phyloP scores from a whole-genome alignment of 106 monocot species.

The Acanthochlamys bracteata region DNA sequence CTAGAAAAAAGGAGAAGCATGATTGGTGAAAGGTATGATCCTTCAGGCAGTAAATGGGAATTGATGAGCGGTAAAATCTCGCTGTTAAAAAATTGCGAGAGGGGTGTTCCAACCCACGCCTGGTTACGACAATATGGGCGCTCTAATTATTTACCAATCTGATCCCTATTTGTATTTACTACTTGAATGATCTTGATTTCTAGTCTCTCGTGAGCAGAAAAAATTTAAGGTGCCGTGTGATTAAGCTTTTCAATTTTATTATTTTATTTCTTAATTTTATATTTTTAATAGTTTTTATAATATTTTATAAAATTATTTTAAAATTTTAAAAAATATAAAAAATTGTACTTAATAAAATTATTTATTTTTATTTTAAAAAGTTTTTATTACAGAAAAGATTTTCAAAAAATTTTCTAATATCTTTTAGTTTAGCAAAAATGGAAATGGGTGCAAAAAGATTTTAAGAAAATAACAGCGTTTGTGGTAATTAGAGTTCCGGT shows the following conservation, averaged over 20 bases:
- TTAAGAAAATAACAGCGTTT: no score
- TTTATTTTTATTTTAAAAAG: background rate
- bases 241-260: background rate
- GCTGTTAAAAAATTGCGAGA: slow-evolving; percentile 20
- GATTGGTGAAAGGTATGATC: slow-evolving; percentile 9
- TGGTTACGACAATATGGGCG: slow-evolving; percentile 28
- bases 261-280: background rate
- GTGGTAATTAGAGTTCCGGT: no score
- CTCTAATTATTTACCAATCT: slow-evolving; percentile 13
- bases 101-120: slow-evolving; percentile 21
- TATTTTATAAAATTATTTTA: background rate
- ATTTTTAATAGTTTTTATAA: background rate
- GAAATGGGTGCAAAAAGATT: no score
- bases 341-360: background rate
- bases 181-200: background rate
- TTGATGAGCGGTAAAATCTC: slow-evolving; percentile 41
- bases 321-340: background rate
- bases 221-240: background rate
- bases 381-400: background rate
- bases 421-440: no score
- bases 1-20: no score
- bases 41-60: slow-evolving; percentile 46
- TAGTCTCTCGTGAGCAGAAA: background rate
- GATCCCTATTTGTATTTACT: slow-evolving; percentile 17
- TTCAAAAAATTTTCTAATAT: no score